Evolutionary conservation across 257 asterid species (phyloP).

Genomic region (Solanum piurae): DNA sequence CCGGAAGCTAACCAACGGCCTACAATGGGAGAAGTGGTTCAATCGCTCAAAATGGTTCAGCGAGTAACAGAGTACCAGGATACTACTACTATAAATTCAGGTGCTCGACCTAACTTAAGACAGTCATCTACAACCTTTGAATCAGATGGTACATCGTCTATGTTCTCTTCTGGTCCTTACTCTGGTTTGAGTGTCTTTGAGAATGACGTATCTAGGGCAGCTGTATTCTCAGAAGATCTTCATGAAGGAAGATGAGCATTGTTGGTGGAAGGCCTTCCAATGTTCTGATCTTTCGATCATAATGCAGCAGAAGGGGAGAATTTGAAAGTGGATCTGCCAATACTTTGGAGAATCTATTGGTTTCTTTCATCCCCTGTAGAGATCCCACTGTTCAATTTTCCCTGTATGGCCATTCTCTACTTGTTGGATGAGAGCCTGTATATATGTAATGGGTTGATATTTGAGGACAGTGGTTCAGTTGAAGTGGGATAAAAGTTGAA

Average conservation of each 20-base stretch:
- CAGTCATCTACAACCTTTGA: slow-evolving; percentile 87
- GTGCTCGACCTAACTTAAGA: slow-evolving; percentile 52
- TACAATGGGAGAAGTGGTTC: slow-evolving; percentile 97
- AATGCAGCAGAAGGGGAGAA: background rate
- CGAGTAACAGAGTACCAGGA: slow-evolving; percentile 63
- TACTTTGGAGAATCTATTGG: background rate
- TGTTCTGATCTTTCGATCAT: background rate
- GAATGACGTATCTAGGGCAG: slow-evolving; percentile 52
- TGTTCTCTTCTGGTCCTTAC: slow-evolving; percentile 88
- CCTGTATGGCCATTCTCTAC: slow-evolving; percentile 30
- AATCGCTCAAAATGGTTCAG: slow-evolving; percentile 95
- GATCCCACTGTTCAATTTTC: slow-evolving; percentile 28
- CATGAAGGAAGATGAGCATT: slow-evolving; percentile 71
- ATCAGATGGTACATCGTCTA: slow-evolving; percentile 86
- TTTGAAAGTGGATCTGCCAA: background rate
- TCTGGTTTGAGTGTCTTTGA: slow-evolving; percentile 71
- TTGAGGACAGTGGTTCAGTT: background rate
- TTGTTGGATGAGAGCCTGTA: slow-evolving; percentile 41
- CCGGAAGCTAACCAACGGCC: slow-evolving; percentile 87
- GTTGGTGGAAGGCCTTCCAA: background rate
- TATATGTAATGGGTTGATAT: slow-evolving; percentile 13
- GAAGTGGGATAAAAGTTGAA: background rate
- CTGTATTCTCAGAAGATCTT: slow-evolving; percentile 85
- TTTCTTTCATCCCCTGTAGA: slow-evolving; percentile 27
- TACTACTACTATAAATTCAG: slow-evolving; percentile 28